Evolutionary conservation across 495 filamentous ascomycete genomes (phyloP), one percentile per base, ranked within the genome.

Genomic region (Staphylotrichum tortipilum): DNA sequence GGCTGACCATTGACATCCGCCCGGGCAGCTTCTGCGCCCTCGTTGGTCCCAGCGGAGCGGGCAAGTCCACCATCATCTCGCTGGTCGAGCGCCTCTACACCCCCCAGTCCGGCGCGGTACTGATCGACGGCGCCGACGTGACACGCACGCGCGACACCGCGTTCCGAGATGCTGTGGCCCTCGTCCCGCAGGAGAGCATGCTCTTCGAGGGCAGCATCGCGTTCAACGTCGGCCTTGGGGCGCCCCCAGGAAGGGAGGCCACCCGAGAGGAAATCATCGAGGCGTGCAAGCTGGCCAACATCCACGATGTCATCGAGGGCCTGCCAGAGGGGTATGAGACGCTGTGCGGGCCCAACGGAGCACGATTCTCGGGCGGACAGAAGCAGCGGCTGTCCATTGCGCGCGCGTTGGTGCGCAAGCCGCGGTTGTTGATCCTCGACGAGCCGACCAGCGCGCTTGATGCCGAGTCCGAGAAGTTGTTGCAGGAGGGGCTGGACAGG

Each of bases 381-480:
- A 79, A 77, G 54, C 87, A 89, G 59, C 66, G 86, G 22, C 68
- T 89, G 8, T 79, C 85, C 6, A 86, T 92, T 55, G 86, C 87
- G n/a, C 70, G 87, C 45, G 85, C 86, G 4, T 74, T 84, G 39
- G 69, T 97, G 7, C 78, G 88, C 34, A 82, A 94, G 58, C 86
- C 90, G 0, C 80, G 83, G 14, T 76, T 97, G 33, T 59, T 97
- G 38, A 78, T 96, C 29, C 64, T 96, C 39, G 89, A 95, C 55
- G 89, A 95, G 60, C 83, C 83, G 6, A 95, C 88, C 1, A 84
- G 81, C 57, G 85, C 88, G 19, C 65, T 95, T 19, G 89, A 95
- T 59, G 77, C 80, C 7, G 77, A 77, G 35, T 84, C 80, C 49
- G 86, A 90, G 59, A 69, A 71, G 22, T 70, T 82, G 12, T 67